phyloP scores from a whole-genome alignment of 352 stramenopile genomes.

The Phytophthora palmivora region DNA sequence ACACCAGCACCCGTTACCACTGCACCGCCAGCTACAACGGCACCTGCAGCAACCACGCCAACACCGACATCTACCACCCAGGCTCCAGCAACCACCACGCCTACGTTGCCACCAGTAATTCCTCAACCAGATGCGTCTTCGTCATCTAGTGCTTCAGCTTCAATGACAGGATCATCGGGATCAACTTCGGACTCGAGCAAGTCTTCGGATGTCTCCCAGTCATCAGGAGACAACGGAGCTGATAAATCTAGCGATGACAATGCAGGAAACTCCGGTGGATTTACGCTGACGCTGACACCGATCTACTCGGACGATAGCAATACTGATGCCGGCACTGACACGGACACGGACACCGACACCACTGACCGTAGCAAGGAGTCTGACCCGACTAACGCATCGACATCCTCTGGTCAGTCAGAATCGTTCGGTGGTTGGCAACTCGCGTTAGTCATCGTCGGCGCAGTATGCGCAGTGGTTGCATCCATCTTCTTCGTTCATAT shows the following conservation, averaged over 20 bases:
- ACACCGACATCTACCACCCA: constrained; percentile 25
- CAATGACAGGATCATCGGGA: constrained; percentile 5
- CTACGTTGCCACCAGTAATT: constrained; percentile 11
- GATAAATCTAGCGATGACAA: constrained; percentile 21
- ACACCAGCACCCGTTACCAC: constrained; percentile 19
- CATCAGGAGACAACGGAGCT: constrained; percentile 2
- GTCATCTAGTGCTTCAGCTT: constrained; percentile 14
- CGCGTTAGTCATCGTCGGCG: constrained; percentile 50
- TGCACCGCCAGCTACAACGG: constrained; percentile 14
- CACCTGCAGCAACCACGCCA: constrained; percentile 10
- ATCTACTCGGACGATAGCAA: constrained; percentile 38
- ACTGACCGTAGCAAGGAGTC: constrained; percentile 5
- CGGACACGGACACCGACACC: constrained; percentile 7
- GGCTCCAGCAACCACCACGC: constrained; percentile 4
- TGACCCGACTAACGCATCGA: constrained; percentile 24
- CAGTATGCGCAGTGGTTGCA: constrained; percentile 51
- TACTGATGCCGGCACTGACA: constrained; percentile 6
- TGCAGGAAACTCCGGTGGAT: constrained; percentile 16
- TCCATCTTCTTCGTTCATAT: constrained; percentile 70
- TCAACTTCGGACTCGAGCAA: not conserved
- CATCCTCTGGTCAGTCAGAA: constrained; percentile 19
- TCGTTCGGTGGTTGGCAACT: constrained; percentile 48
- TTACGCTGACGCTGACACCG: constrained; percentile 47
- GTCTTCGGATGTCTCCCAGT: constrained; percentile 6
- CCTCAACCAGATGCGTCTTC: constrained; percentile 15